Evolutionary conservation across 352 stramenopile genomes (phyloP), one percentile per base, ranked within the genome.

Genomic region (Globisporangium paroecandrum): DNA sequence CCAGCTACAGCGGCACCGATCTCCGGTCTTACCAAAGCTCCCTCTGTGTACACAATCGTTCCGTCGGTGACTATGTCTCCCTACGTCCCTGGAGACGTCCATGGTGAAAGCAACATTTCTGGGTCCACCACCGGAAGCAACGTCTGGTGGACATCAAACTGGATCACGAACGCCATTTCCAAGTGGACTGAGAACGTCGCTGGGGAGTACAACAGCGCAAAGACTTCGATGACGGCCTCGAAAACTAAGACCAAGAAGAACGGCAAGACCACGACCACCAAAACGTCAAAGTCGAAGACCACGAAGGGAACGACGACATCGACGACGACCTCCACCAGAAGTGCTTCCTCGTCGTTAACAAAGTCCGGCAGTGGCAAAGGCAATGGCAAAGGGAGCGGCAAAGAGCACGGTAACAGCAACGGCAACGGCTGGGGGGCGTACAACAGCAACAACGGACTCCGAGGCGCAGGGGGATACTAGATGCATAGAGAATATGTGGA

Each of bases 21-120:
- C 27, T 25, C 60, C 24, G 46, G 25, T 20, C 29, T 65, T 25
- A 58, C 43, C 27, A 29, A 41, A 58, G 27, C 46, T 27, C 60
- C 60, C 41, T 64, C 24, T 32, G 55, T 43, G 15, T 22, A 32
- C 29, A 61, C 55, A 29, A 18, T 27, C 24, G 18, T 27, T 63
- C 53, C 54, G 10, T 58, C 43, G 13, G 15, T 46, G 27, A 63
- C 55, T 49, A 36, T 24, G n/a, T 60, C 62, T 18, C 43, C 60
- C 3, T 79, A 81, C 41, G 68, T 72, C 9, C 76, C 76, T 13
- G 74, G 71, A 36, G 71, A 29, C 32, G 76, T 80, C 8, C 76
- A 82, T 32, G 58, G 56, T 1, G 64, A 81, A 64, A 55, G 38
- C 54, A 69, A 9, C 64, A 53, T 58, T 25, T 54, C 63, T 15